A percentile compares a stretch with the other conserved stretches of the same genome.
Evolutionary conservation across 140 eudicot genomes (phyloP).

Genomic region (Oenanthe javanica): DNA sequence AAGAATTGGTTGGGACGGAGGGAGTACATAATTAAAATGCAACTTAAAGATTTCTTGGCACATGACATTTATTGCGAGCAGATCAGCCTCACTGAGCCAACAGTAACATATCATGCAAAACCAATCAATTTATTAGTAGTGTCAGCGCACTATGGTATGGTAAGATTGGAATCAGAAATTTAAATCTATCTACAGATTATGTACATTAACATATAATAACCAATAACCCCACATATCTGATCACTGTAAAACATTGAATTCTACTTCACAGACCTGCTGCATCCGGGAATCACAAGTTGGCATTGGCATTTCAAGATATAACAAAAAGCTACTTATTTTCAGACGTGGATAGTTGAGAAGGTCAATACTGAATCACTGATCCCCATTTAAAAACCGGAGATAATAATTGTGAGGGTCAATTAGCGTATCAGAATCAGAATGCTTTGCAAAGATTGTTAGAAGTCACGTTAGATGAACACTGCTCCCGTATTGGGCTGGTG

Average conservation of each 20-base stretch:
- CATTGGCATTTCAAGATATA: not conserved
- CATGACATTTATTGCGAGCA: not conserved
- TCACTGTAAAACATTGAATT: not conserved
- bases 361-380: not conserved
- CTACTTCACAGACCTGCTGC: slow-evolving; percentile 1
- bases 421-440: slow-evolving; percentile 30
- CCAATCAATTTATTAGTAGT: not conserved
- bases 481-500: slow-evolving; percentile 62
- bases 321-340: slow-evolving; percentile 2
- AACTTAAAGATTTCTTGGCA: not conserved
- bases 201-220: slow-evolving; percentile 11
- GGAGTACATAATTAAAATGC: not conserved
- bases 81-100: not conserved
- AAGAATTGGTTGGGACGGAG: too few species aligned
- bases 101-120: not conserved
- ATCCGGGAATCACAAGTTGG: not conserved
- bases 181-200: slow-evolving; percentile 13
- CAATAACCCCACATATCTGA: not conserved
- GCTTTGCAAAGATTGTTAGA: slow-evolving; percentile 85
- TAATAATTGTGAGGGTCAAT: slow-evolving; percentile 10
- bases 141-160: not conserved
- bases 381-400: slow-evolving; percentile 15
- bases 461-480: slow-evolving; percentile 59
- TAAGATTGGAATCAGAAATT: not conserved
- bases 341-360: slow-evolving; percentile 2